Conservation (phyloP, 352 stramenopile species). For the Pythium vanterpoolii region DNA sequence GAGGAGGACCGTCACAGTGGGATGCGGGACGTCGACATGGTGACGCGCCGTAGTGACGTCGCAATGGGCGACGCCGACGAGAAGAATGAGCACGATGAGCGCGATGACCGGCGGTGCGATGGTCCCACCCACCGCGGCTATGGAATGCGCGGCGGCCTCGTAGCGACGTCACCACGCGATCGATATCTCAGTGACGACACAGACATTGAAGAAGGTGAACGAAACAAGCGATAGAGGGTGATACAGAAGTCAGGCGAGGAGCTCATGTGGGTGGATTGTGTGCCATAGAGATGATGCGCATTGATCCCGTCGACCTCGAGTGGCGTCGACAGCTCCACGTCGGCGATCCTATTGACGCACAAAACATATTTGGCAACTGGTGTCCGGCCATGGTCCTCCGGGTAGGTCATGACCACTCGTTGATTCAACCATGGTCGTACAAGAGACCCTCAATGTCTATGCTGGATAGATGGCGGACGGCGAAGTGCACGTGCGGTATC, state of each 20-base stretch:
- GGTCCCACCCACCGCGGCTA: background rate
- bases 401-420: constrained; percentile 19
- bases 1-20: constrained; percentile 5
- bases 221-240: background rate
- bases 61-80: constrained; percentile 19
- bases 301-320: constrained; percentile 60
- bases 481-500: constrained; percentile 64
- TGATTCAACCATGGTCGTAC: too few species aligned
- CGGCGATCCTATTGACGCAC: constrained; percentile 62
- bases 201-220: constrained; percentile 71
- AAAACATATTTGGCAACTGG: constrained; percentile 86
- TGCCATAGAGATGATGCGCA: constrained; percentile 79
- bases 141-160: background rate
- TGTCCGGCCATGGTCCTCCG: constrained; percentile 57
- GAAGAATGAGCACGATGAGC: background rate
- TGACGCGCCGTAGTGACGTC: constrained; percentile 9
- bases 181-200: constrained; percentile 50
- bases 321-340: constrained; percentile 71
- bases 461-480: constrained; percentile 42
- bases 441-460: background rate
- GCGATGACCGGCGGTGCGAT: background rate
- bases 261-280: background rate
- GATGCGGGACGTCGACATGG: constrained; percentile 13
- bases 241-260: too few species aligned
- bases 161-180: background rate